Evolutionary conservation across 2,329 filamentous ascomycete genomes (phyloP), one percentile per base, ranked within the genome.

Genomic region (Fusarium mangiferae): DNA sequence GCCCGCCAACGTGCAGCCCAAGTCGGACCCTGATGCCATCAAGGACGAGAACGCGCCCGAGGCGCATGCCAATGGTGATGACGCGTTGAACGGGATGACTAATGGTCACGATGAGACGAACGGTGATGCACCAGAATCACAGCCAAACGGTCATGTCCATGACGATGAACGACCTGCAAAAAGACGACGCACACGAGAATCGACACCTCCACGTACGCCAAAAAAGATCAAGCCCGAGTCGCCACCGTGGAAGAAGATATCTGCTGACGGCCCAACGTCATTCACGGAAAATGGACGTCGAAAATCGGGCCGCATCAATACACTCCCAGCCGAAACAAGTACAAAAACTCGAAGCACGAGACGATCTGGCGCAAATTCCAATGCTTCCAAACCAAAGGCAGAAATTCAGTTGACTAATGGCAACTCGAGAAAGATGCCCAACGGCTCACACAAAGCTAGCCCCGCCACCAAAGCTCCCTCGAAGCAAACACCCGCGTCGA

Each of bases 171-270:
- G 86, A 61, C 90, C 90, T 33, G 82, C 86, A 22, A 95, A 95
- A 82, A 90, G 92, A 80, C 91, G 90, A 71, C 90, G 90, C 80
- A 86, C 89, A 36, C 85, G 84, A 71, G 85, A 87, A 15, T 80
- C 81, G 71, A 87, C 84, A 30, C 85, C 86, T 39, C 85, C 86
- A 33, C 79, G 81, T 66, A 66, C 77, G 18, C 60, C 68, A 13
- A 75, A 67, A 86, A 91, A 83, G 67, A 68, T 73, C 1, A 84
- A 84, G 62, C 84, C 85, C 60, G 87, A 88, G 68, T 98, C 96
- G 72, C 96, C 96, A 74, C 96, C 96, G 28, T 99, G 96, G 96
- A 98, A 96, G 85, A 94, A 91, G 79, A 89, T 93, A 72, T 89
- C 89, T 67, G 94, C 93, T 45, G 93, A 97, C 35, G 96, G 96